Evolutionary conservation across 306 rosid genomes (phyloP).

Genomic region (Amphicarpaea edgeworthii): DNA sequence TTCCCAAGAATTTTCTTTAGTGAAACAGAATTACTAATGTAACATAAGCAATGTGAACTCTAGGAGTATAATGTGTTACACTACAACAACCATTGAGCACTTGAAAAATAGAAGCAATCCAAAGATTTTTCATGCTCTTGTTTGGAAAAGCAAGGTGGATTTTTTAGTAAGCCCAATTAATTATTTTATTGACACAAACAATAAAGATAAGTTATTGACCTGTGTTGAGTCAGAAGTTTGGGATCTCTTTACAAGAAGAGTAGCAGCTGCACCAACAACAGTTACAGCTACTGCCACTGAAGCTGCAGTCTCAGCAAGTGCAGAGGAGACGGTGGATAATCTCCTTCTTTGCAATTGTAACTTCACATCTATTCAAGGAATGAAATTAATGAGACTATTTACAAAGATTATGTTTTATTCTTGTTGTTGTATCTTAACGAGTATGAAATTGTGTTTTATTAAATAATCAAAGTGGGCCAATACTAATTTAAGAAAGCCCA

Average conservation of each 20-base stretch:
- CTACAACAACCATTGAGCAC: slow-evolving; percentile 19
- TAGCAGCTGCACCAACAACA: slow-evolving; percentile 85
- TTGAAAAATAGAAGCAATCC: slow-evolving; percentile 12
- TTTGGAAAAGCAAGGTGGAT: slow-evolving; percentile 2
- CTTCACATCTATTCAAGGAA: slow-evolving; percentile 53
- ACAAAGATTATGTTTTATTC: too few relatives aligned
- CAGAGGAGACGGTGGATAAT: slow-evolving; percentile 49
- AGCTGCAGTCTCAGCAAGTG: slow-evolving; percentile 89
- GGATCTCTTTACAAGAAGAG: slow-evolving; percentile 72
- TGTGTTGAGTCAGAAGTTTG: slow-evolving; percentile 61
- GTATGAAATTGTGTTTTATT: not conserved
- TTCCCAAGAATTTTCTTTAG: slow-evolving; percentile 6
- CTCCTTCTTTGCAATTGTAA: slow-evolving; percentile 66
- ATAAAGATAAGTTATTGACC: slow-evolving; percentile 50
- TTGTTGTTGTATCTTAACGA: not conserved
- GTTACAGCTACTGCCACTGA: slow-evolving; percentile 84
- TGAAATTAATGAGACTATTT: slow-evolving; percentile 22
- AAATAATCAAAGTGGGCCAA: not conserved
- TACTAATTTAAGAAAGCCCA: not conserved
- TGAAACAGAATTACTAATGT: slow-evolving; percentile 7
- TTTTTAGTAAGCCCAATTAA: not conserved
- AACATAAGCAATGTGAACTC: slow-evolving; percentile 10
- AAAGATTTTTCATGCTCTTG: slow-evolving; percentile 5
- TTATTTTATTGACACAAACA: not conserved
- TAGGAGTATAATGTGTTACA: not conserved